Base-by-base conservation (phyloP, 202 grass and related monocot species). In the Musa balbisiana region DNA sequence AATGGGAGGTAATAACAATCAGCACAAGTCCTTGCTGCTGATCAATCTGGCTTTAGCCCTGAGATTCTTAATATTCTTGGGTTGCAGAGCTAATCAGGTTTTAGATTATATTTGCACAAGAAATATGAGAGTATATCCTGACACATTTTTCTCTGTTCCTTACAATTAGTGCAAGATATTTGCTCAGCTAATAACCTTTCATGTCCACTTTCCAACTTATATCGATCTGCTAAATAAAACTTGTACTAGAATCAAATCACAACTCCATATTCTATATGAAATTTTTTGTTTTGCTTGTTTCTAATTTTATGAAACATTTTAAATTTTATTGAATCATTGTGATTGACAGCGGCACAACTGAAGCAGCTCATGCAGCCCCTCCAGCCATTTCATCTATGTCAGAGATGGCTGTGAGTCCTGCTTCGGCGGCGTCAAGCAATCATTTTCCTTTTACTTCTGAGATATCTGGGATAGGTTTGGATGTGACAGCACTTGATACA, bases 391-490 rank as follows among this genome's bases (percentile, higher is more conserved):
- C 90, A 81, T 91, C 69, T 16, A 73, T 80, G 56, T 80, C 90
- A 58, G 90, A 97, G 33, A 92, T 97, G 93, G 93, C 81, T 59
- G 79, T 91, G 80, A 97, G 93, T 76, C 90, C 93, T 52, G 87
- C 88, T 67, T 93, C 93, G 72, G 90, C 79, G 25, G 93, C 90
- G 14, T 97, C 93, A 82, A 92, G 86, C 84, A 97, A 84, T 81
- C 93, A 91, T 92, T 89, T 89, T 73, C 90, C 93, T 76, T 97
- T 97, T 83, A 89, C 82, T 19, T 78, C 90, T 10, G 93, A 97
- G 65, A 93, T 97, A 83, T 87, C 90, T 55, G 90, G 87, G 74
- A 94, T 99, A 76, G 74, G 73, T 79, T 88, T 99, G 80, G 95
- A 99, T 84, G 55, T 83, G 79, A 87, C 88, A 79, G 87, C 75